Evolutionary conservation across 257 asterid genomes (phyloP).

Genomic region (Anisodus acutangulus): DNA sequence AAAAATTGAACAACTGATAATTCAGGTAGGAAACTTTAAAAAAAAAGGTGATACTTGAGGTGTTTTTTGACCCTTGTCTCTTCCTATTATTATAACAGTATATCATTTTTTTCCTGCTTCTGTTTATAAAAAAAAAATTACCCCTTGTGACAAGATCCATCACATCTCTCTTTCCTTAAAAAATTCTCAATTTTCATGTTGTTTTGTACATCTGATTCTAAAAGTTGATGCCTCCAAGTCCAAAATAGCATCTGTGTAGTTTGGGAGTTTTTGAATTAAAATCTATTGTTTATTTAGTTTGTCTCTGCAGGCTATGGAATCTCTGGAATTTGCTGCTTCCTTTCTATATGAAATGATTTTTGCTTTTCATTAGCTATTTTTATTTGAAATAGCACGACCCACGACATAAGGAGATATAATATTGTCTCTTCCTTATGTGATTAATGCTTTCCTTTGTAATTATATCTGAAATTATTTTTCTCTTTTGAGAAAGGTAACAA

Average conservation of each 20-base stretch:
- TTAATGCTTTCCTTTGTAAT: no score
- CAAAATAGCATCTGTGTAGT: not conserved
- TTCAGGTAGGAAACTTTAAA: no score
- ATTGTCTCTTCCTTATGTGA: no score
- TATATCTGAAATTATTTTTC: no score
- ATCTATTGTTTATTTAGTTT: conserved; percentile 18
- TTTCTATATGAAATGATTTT: not conserved
- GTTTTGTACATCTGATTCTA: not conserved
- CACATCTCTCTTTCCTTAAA: not conserved
- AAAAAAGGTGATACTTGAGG: no score
- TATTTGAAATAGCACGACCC: no score
- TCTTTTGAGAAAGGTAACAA: no score
- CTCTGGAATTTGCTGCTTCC: not conserved
- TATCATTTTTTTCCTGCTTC: not conserved
- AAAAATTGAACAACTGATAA: no score
- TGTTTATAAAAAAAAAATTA: not conserved
- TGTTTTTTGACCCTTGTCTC: no score
- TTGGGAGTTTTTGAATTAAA: conserved; percentile 27
- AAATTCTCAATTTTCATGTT: not conserved
- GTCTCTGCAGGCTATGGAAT: conserved; percentile 27
- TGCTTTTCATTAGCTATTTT: not conserved
- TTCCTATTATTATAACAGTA: not conserved
- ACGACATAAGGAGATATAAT: no score
- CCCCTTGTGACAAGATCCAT: no score
- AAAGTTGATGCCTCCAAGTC: not conserved